Evolutionary conservation across 306 rosid genomes (phyloP).

Genomic region (Myrica gale): DNA sequence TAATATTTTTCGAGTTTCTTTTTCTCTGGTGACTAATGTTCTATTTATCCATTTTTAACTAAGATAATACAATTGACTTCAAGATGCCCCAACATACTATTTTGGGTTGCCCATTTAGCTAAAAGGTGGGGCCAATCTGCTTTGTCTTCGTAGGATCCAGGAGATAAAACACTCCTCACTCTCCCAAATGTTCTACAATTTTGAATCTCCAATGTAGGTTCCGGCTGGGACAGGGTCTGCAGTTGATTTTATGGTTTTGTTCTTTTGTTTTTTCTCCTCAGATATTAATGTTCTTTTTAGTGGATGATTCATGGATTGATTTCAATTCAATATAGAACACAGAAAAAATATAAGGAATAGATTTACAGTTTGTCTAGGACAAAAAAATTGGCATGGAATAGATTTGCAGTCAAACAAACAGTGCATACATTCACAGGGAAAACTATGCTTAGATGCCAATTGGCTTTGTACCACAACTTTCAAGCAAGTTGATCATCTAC

Average conservation of each 20-base stretch:
- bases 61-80: too few relatives aligned
- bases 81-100: too few relatives aligned
- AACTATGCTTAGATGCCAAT: not conserved
- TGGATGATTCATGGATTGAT: not conserved
- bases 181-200: not conserved
- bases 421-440: not conserved
- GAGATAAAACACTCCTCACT: too few relatives aligned
- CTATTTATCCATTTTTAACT: not conserved
- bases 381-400: not conserved
- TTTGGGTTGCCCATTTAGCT: too few relatives aligned
- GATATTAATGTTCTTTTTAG: not conserved
- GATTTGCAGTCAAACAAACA: slow-evolving; percentile 3
- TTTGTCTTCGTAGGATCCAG: too few relatives aligned
- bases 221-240: not conserved
- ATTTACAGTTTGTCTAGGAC: not conserved
- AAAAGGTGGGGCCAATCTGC: too few relatives aligned
- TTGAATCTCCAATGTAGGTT: not conserved
- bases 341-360: too few relatives aligned
- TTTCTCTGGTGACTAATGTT: not conserved
- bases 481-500: slow-evolving; percentile 10
- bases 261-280: not conserved
- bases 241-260: not conserved
- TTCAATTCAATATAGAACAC: not conserved
- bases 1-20: not conserved
- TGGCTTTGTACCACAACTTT: not conserved